Evolutionary conservation across 345 rosid genomes (phyloP).

Genomic region (Salix dunnii): DNA sequence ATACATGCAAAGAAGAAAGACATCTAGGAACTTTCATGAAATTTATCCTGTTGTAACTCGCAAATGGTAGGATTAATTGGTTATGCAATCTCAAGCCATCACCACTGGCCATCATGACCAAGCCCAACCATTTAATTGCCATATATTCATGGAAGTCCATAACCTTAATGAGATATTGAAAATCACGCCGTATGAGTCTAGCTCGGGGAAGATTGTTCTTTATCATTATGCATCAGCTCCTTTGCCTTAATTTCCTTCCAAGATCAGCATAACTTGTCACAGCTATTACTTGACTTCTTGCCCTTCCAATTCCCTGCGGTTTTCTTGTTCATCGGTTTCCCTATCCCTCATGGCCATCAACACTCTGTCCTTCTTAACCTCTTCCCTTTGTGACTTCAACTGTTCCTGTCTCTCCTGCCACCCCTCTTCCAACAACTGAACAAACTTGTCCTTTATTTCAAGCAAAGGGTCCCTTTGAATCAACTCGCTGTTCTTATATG

Average conservation of each 20-base stretch:
- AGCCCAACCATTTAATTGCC: neutral
- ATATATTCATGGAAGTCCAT: no score
- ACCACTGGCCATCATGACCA: neutral
- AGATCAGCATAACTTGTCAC: neutral
- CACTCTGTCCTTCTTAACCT: slow-evolving; percentile 39
- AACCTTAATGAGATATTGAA: no score
- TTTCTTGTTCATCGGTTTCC: slow-evolving; percentile 15
- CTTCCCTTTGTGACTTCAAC: slow-evolving; percentile 36
- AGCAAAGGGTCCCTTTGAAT: slow-evolving; percentile 65
- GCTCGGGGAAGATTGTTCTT: neutral
- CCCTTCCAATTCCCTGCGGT: slow-evolving; percentile 2
- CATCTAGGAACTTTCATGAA: no score
- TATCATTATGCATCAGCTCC: neutral
- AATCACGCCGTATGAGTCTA: no score
- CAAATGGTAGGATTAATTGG: neutral
- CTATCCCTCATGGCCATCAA: slow-evolving; percentile 29
- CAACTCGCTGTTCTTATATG: slow-evolving; percentile 55
- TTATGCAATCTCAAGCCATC: neutral
- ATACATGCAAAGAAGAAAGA: no score
- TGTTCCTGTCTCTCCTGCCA: slow-evolving; percentile 56
- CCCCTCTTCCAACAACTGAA: slow-evolving; percentile 59
- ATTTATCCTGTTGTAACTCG: no score
- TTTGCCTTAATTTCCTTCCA: neutral
- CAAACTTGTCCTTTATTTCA: slow-evolving; percentile 66
- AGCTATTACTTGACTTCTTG: neutral